A percentile compares a stretch with the other conserved stretches of the same genome.
These are phyloP conservation scores for Physcomitrellopsis africana DNA, from an alignment of 225 moss, liverwort and hornwort genomes.

Conservation along the genomic window DNA sequence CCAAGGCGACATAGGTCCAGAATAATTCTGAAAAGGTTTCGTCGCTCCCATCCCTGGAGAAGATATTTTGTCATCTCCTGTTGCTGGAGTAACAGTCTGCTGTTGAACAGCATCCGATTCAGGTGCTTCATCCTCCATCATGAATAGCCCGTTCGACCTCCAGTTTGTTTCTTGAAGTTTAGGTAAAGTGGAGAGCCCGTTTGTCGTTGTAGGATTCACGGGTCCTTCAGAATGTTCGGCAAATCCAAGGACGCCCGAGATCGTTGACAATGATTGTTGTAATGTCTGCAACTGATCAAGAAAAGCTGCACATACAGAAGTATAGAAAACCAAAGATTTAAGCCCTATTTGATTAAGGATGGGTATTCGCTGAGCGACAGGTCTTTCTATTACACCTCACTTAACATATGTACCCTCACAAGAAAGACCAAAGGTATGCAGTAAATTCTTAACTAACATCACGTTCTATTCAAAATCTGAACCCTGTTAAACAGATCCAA, in stretches of 20 bases:
- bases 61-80: conserved; percentile 57
- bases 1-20: conserved; percentile 49
- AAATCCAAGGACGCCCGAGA: conserved; percentile 91
- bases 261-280: conserved; percentile 88
- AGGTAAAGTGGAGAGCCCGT: conserved; percentile 44
- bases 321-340: conserved; percentile 16
- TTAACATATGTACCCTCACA: background rate
- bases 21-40: conserved; percentile 51
- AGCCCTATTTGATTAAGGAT: background rate
- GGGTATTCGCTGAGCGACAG: background rate
- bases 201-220: conserved; percentile 33
- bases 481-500: conserved; percentile 2
- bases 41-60: conserved; percentile 61
- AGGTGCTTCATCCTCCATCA: conserved; percentile 43
- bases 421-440: background rate
- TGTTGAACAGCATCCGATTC: conserved; percentile 47
- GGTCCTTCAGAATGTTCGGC: conserved; percentile 60
- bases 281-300: conserved; percentile 86
- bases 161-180: conserved; percentile 52
- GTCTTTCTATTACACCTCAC: background rate
- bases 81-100: conserved; percentile 38
- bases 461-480: background rate
- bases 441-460: background rate
- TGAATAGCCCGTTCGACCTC: conserved; percentile 61
- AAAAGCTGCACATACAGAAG: conserved; percentile 67